A percentile compares a stretch with the other conserved stretches of the same genome.
Conservation (phyloP, 108 stramenopile species). For the Heterococcus sp. region DNA sequence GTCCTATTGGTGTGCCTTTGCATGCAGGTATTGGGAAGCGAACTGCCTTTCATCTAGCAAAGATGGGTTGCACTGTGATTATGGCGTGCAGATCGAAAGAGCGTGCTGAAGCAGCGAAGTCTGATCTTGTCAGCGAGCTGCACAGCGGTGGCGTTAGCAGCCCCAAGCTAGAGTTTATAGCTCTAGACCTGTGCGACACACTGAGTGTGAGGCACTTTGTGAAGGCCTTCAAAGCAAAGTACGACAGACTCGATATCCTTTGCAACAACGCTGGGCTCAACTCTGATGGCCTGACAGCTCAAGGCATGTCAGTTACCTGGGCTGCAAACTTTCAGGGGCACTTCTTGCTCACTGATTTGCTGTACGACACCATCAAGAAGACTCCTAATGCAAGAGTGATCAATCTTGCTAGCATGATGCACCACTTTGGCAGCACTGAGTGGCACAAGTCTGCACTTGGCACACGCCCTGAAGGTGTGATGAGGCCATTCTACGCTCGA, state of each 20-base stretch:
- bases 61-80: constrained; percentile 30
- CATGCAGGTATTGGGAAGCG: constrained; percentile 34
- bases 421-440: constrained; percentile 14
- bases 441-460: constrained; percentile 31
- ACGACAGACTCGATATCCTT: neutral
- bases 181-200: neutral
- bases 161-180: neutral
- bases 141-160: neutral
- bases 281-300: constrained; percentile 60
- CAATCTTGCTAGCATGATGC: constrained; percentile 27
- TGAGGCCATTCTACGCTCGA: neutral
- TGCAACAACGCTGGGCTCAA: neutral
- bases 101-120: constrained; percentile 13
- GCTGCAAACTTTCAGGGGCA: constrained; percentile 93
- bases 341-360: constrained; percentile 77
- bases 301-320: constrained; percentile 88
- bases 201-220: neutral
- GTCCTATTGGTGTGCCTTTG: neutral
- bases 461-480: constrained; percentile 2
- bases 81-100: constrained; percentile 46
- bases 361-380: constrained; percentile 67
- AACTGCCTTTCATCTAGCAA: constrained; percentile 36
- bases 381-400: constrained; percentile 37
- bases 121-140: constrained; percentile 7
- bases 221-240: neutral